Evolutionary conservation across 306 rosid genomes (phyloP), one percentile per base, ranked within the genome.

Genomic region (Pterocarpus santalinus): DNA sequence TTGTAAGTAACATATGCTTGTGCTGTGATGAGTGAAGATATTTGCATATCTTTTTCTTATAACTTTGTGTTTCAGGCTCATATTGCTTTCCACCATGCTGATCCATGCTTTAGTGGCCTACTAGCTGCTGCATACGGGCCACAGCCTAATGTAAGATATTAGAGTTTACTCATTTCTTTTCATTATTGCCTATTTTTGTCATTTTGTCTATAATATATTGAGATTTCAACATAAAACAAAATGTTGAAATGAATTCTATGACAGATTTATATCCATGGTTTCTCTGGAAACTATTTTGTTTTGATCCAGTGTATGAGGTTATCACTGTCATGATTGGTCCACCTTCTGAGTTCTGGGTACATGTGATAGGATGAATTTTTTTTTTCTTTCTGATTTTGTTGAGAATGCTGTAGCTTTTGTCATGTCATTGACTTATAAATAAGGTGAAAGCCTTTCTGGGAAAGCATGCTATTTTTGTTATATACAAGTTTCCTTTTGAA

Each of bases 31-130:
- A 22, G 28, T 22, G 28, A 77, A 65, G 57, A 58, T 65, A 58
- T 77, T 57, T 77, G 47, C 58, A 80, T 62, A 72, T 77, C 58
- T 47, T 41, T 61, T 70, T 75, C 79, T 63, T 69, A 58, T 35
- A 51, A 57, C 70, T 73, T 79, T 72, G 30, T 38, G 65, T 85
- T 88, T 79, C 89, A 91, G 96, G 89, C 84, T 86, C 87, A 74
- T 65, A 35, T 82, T 77, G 86, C 92, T 11, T 80, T 84, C 81
- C 85, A 76, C 65, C 71, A 69, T 76, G 83, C 86, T 22, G 86
- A 88, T 7, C 92, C 89, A 72, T 80, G 77, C 82, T 86, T 76
- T 49, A 83, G 78, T 44, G 68, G 84, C 46, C 77, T 86, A 69
- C 53, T 86, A 41, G 81, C 86, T 87, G 80, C 88, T 83, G 74